Conservation (phyloP, 345 rosid species). For the Viola odorata region DNA sequence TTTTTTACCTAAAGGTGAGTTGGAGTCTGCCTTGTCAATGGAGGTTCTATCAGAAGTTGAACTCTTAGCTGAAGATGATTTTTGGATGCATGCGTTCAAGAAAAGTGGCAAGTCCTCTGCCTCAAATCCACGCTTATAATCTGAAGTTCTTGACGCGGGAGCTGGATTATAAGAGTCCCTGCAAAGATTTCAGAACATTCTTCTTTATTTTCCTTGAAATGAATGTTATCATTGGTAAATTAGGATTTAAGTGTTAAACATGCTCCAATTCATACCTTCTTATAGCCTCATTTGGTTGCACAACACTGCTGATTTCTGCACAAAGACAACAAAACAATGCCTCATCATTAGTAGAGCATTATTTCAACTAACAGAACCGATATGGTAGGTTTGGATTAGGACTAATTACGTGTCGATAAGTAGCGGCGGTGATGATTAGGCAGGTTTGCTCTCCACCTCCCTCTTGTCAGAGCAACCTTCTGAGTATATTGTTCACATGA, state of each 20-base stretch:
- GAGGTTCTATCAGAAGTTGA: constrained; percentile 2
- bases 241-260: not conserved
- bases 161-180: constrained; percentile 22
- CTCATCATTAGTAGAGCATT: not conserved
- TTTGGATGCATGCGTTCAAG: constrained; percentile 22
- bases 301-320: constrained; percentile 17
- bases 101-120: constrained; percentile 34
- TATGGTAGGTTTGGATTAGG: too few relatives aligned
- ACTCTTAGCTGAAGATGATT: constrained; percentile 15
- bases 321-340: not conserved
- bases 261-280: constrained; percentile 2
- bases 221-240: not conserved
- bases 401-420: constrained; percentile 33
- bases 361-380: not conserved
- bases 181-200: not conserved
- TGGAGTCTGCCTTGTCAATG: constrained; percentile 1
- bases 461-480: constrained; percentile 37
- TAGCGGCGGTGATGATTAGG: constrained; percentile 45
- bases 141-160: not conserved
- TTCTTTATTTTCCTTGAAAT: not conserved
- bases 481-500: constrained; percentile 38
- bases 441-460: constrained; percentile 34
- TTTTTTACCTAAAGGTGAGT: constrained; percentile 17
- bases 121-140: constrained; percentile 10
- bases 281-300: constrained; percentile 16